Conservation (phyloP, 805 yeast species). For the Candida oleophila region DNA sequence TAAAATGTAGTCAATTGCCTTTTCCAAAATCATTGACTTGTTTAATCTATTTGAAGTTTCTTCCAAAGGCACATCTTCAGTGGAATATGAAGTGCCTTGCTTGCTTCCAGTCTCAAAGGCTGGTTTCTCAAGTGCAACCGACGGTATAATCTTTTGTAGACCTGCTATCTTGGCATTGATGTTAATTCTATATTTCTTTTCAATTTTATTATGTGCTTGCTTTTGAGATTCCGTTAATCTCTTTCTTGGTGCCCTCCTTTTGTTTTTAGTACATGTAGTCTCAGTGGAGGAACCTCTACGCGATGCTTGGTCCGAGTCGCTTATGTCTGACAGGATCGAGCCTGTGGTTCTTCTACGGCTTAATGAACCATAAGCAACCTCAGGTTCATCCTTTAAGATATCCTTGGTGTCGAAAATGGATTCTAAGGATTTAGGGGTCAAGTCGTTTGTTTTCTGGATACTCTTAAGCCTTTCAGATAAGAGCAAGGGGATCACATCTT, state of each 20-base stretch:
- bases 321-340: not conserved
- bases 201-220: constrained; percentile 72
- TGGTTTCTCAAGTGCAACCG: constrained; percentile 61
- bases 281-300: not conserved
- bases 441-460: constrained; percentile 12
- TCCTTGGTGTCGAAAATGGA: constrained; percentile 29
- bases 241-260: constrained; percentile 49
- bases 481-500: not conserved
- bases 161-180: constrained; percentile 72
- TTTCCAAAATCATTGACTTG: constrained; percentile 66
- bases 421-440: constrained; percentile 24
- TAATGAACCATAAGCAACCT: not conserved
- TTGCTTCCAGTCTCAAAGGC: constrained; percentile 50
- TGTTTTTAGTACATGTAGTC: not conserved
- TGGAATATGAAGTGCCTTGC: constrained; percentile 8
- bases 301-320: not conserved
- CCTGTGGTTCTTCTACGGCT: not conserved
- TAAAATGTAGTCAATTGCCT: constrained; percentile 62
- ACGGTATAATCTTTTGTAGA: constrained; percentile 64
- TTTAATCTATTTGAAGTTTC: constrained; percentile 43
- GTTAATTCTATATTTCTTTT: constrained; percentile 67
- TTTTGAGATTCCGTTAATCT: constrained; percentile 59
- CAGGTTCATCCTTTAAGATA: constrained; percentile 19
- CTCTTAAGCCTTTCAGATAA: constrained; percentile 1
- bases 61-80: constrained; percentile 2